phyloP scores from a whole-genome alignment of 176 grass and related monocot genomes.

The Oryza longistaminata region DNA sequence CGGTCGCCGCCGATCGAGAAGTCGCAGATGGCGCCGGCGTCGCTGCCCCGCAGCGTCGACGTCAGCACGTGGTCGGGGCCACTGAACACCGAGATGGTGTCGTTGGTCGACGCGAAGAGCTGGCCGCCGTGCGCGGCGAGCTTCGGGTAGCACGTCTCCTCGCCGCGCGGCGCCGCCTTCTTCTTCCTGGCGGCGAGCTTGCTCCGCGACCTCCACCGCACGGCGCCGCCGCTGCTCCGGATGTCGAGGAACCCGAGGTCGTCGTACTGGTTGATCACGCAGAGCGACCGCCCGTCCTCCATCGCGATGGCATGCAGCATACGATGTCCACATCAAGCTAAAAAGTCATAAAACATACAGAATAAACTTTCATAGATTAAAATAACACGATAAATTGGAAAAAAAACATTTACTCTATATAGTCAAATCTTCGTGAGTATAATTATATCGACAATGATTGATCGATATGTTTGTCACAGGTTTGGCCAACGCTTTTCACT shows the following conservation, averaged over 20 bases:
- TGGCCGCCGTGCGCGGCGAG: constrained; percentile 70
- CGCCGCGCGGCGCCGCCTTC: background rate
- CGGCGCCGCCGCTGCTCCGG: constrained; percentile 44
- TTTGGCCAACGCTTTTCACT: too few relatives aligned
- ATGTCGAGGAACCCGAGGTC: constrained; percentile 88
- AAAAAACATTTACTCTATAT: background rate
- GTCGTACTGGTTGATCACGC: constrained; percentile 80
- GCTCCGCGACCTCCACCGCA: constrained; percentile 81
- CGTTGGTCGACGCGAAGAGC: constrained; percentile 77
- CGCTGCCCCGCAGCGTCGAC: constrained; percentile 58
- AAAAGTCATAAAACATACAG: too few relatives aligned
- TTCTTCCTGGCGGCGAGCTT: constrained; percentile 60
- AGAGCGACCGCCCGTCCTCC: constrained; percentile 59
- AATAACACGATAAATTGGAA: too few relatives aligned
- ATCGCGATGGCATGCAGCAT: constrained; percentile 63
- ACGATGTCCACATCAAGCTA: too few relatives aligned
- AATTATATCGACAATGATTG: background rate
- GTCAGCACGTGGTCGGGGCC: constrained; percentile 72
- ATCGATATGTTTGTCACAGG: too few relatives aligned
- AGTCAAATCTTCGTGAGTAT: too few relatives aligned
- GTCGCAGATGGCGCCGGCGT: constrained; percentile 76
- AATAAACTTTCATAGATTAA: too few relatives aligned
- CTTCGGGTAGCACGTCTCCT: constrained; percentile 91
- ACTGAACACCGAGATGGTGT: constrained; percentile 76
- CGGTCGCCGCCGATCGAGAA: constrained; percentile 83